Evolutionary conservation across 192 early-diverging fungal genomes (phyloP), one percentile per base, ranked within the genome.

Genomic region (Coemansia reversa): DNA sequence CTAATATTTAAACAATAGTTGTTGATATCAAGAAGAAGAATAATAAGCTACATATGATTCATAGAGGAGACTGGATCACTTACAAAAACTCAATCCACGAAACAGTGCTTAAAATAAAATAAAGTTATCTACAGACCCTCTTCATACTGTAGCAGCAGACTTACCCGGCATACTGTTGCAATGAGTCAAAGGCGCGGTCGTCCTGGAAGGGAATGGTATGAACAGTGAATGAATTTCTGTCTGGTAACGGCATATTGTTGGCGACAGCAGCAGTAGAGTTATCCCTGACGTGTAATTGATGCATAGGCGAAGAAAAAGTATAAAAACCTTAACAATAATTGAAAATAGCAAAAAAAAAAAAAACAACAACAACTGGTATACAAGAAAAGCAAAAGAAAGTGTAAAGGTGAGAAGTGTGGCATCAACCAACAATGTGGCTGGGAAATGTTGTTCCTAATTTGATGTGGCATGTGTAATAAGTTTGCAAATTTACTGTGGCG

Each of bases 121-220:
- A 12, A 11, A 3, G 14, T 3, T 45, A 45, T 45, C 3, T 11
- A 45, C 6, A 9, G 7, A 7, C 27, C 20, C 19, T 29, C 28
- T 53, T 24, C 52, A 16, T 23, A 4, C 4, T 53, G 52, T 29
- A 45, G 12, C 14, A 45, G 39, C 14, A 16, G 14, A 39, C 68
- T 61, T 64, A 65, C 69, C 77, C 77, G n/a, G 72, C 72, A 55
- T 74, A 71, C 51, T 80, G 77, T 29, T 69, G 24, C 29, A 80
- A 54, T 0, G 72, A 55, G 39, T 29, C 30, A 39, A 80, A 75
- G 32, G 74, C 65, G 12, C 32, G 0, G 53, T 65, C 72, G 47
- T 75, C 69, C 45, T 74, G 72, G 29, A 80, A 72, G 42, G 77
- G 77, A 59, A 80, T 60, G 11, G 30, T 49, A 28, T 33, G 19